Percentiles rank a stretch among this genome's conserved stretches.
Evolutionary conservation across 2,329 filamentous ascomycete genomes (phyloP).

Genomic region (Elsinoe ampelina): DNA sequence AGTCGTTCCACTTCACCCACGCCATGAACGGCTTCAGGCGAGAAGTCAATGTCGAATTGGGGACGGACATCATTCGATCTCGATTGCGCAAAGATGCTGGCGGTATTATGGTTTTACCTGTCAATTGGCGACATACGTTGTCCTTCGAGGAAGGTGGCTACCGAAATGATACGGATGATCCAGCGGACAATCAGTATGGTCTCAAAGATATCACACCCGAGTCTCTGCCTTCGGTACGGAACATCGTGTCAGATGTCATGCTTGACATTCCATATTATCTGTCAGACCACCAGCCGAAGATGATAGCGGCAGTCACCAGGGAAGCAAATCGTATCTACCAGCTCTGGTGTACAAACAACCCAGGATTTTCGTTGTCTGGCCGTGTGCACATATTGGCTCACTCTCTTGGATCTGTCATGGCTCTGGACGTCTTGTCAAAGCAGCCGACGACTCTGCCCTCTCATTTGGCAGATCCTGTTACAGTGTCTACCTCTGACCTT

Average conservation of each 20-base stretch:
- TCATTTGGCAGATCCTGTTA: conserved; percentile 26
- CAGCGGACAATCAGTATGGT: conserved; percentile 52
- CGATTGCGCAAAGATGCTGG: conserved; percentile 69
- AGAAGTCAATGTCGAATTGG: conserved; percentile 75
- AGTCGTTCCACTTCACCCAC: conserved; percentile 96
- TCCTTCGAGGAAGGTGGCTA: conserved; percentile 72
- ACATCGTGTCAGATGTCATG: conserved; percentile 95
- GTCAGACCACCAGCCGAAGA: conserved; percentile 89
- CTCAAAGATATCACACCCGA: conserved; percentile 87
- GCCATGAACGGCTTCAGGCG: conserved; percentile 85
- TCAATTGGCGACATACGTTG: conserved; percentile 88
- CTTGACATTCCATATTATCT: conserved; percentile 97
- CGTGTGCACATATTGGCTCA: conserved; percentile 89
- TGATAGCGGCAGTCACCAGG: conserved; percentile 77
- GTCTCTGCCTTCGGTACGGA: conserved; percentile 80
- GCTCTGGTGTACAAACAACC: conserved; percentile 90
- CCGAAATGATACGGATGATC: conserved; percentile 46
- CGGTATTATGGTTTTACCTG: conserved; percentile 84
- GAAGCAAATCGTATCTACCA: conserved; percentile 96
- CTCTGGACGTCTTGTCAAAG: conserved; percentile 77
- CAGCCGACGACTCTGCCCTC: conserved; percentile 66
- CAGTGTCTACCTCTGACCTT: conserved; percentile 18
- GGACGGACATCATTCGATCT: conserved; percentile 61
- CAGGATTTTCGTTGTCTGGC: conserved; percentile 69
- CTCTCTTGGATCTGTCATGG: conserved; percentile 90